Evolutionary conservation across 345 rosid genomes (phyloP), one percentile per base, ranked within the genome.

Genomic region (Brassica carinata): DNA sequence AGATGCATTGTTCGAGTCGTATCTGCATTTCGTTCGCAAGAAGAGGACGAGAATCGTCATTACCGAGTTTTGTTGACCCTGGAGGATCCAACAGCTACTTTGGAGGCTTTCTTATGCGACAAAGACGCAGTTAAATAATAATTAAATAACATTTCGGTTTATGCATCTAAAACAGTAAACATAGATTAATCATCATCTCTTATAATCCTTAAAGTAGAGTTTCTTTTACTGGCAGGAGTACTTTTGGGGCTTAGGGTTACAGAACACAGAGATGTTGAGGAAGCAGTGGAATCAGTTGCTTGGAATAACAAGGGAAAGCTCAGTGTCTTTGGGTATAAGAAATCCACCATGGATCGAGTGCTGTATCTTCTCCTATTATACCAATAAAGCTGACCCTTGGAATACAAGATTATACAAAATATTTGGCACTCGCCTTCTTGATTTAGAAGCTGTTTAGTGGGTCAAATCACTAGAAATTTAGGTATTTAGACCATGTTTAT

Each of bases 41-140:
- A 83, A 69, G 91, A 90, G 84, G 90, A 34, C 36, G 82, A 83
- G 72, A 8, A 1, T 67, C 85, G 84, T 65, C 79, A 53, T 11
- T 88, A 83, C 71, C 78, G 85, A 85, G 83, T 89, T 45, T 80
- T 94, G 77, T 86, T 95, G 71, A 91, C 96, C 53, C 65, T 95
- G 1, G 99, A 95, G 89, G 99, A 95, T 85, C 94, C 99, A 55
- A 95, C 98, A 14, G 90, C 96, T 40, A 87, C 91, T 83, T 77
- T 93, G 75, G 87, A 87, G 65, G 94, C 90, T 69, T 87, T 78
- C 84, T 72, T 90, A 64, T 89, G 86, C 73, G 90, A 79, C 26
- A 83, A 92, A 74, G 95, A 94, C 31, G 93, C 94, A 85, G 98
- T 92, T 18, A 19, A 75, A 76, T 27, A 64, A 15, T 17, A 10